phyloP scores from a whole-genome alignment of 805 yeast genomes.

The Starmerella davenportii region DNA sequence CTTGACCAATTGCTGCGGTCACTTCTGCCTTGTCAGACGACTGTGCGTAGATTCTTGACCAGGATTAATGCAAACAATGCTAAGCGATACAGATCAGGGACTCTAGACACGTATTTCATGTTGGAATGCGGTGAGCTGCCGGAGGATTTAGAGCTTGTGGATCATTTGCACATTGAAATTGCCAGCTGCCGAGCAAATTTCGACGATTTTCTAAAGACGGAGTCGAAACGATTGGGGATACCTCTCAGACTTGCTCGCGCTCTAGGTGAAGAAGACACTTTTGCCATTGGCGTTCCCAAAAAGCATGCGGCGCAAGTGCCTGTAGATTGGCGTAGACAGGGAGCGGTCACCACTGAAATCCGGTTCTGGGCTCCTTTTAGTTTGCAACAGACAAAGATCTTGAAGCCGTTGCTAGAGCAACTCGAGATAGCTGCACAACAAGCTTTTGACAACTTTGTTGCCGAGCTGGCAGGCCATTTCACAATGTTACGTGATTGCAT shows the following conservation, averaged over 20 bases:
- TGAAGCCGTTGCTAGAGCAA: slow-evolving; percentile 44
- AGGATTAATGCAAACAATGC: slow-evolving; percentile 18
- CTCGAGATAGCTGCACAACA: slow-evolving; percentile 31
- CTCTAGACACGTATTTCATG: not conserved
- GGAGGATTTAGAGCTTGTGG: not conserved
- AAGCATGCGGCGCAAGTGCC: slow-evolving; percentile 44
- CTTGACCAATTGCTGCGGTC: slow-evolving; percentile 26
- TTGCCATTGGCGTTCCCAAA: slow-evolving; percentile 58
- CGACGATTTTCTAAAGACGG: slow-evolving; percentile 32
- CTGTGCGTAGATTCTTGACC: slow-evolving; percentile 18
- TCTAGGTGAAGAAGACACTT: slow-evolving; percentile 38
- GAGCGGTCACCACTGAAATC: slow-evolving; percentile 48
- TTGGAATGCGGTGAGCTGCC: not conserved
- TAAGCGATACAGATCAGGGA: not conserved
- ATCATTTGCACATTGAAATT: slow-evolving; percentile 25
- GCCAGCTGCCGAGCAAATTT: slow-evolving; percentile 31
- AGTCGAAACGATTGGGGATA: slow-evolving; percentile 33
- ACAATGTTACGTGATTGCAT: slow-evolving; percentile 29
- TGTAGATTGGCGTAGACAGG: slow-evolving; percentile 55
- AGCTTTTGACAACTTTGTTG: slow-evolving; percentile 28
- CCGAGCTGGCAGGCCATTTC: slow-evolving; percentile 26
- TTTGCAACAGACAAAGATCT: slow-evolving; percentile 31
- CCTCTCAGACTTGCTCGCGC: slow-evolving; percentile 42
- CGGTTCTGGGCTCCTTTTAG: slow-evolving; percentile 55
- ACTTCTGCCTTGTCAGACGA: slow-evolving; percentile 24